Evolutionary conservation across 371 early-diverging fungal species (phyloP).

Genomic region (Choanephora cucurbitarum): DNA sequence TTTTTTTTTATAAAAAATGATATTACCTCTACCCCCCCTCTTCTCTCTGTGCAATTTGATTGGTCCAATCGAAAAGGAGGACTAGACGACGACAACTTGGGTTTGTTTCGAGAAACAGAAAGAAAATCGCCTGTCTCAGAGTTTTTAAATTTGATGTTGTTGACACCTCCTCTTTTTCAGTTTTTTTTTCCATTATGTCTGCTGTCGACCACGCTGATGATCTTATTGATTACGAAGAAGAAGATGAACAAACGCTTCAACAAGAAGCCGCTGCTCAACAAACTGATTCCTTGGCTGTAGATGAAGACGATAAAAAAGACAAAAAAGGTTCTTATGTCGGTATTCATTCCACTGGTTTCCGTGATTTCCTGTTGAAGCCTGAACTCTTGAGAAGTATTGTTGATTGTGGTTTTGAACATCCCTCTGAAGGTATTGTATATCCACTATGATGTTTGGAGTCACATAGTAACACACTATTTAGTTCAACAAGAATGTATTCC

Average conservation of each 20-base stretch:
- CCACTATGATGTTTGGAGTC: too few species aligned
- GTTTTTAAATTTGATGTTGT: not conserved
- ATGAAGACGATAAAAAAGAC: conserved; percentile 70
- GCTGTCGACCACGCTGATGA: conserved; percentile 82
- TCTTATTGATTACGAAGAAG: conserved; percentile 95
- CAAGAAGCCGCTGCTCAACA: conserved; percentile 36
- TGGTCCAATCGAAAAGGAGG: too few species aligned
- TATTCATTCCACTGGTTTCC: conserved; percentile 98
- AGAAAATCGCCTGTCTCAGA: not conserved
- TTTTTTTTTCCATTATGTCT: conserved; percentile 46
- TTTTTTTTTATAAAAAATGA: too few species aligned
- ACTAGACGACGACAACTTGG: too few species aligned
- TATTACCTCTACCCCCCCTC: too few species aligned
- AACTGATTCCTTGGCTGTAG: conserved; percentile 39
- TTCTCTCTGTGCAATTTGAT: too few species aligned
- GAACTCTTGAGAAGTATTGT: conserved; percentile 94
- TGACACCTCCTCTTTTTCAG: not conserved
- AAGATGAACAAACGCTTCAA: conserved; percentile 68
- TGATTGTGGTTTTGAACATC: conserved; percentile 99
- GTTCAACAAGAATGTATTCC: conserved; percentile 99
- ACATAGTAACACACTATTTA: not conserved
- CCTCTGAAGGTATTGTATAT: conserved; percentile 80
- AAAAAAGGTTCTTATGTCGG: conserved; percentile 98
- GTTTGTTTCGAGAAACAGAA: too few species aligned
- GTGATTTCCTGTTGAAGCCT: conserved; percentile 96